phyloP scores from a whole-genome alignment of 768 basidiomycete genomes.

The Suillus luteus region DNA sequence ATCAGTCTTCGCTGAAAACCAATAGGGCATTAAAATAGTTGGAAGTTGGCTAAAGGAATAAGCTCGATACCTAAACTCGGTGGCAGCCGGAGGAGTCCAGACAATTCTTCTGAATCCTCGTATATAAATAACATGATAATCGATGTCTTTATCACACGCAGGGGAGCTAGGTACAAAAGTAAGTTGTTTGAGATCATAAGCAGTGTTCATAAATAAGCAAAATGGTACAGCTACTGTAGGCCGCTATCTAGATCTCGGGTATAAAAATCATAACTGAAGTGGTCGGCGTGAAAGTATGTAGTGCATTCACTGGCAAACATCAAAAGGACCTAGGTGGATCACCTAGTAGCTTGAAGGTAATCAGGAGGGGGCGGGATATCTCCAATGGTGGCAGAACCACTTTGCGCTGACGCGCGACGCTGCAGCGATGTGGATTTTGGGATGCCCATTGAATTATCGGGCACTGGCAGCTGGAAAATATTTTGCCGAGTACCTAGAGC shows the following conservation, averaged over 20 bases:
- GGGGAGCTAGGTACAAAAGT: neutral
- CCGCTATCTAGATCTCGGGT: neutral
- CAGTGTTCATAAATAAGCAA: neutral
- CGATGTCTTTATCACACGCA: neutral
- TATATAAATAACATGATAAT: neutral
- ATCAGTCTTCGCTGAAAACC: too few species aligned
- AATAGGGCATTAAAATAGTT: too few species aligned
- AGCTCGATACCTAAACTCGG: too few species aligned
- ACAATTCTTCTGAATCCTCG: too few species aligned
- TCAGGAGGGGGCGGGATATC: conserved; percentile 27
- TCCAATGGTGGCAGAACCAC: conserved; percentile 17
- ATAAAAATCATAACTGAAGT: neutral
- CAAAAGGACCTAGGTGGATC: neutral
- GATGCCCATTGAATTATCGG: conserved; percentile 1
- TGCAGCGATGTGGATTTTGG: neutral
- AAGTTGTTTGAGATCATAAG: neutral
- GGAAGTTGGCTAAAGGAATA: too few species aligned
- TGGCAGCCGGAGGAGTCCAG: too few species aligned
- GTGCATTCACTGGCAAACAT: neutral
- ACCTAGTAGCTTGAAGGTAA: conserved; percentile 22
- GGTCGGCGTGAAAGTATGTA: neutral
- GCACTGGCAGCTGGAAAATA: conserved; percentile 7
- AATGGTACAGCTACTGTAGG: neutral
- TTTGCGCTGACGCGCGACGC: conserved; percentile 10
- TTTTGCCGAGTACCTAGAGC: conserved; percentile 20